Conservation (phyloP, 2,329 filamentous ascomycete genomes). For the Rhinocladiella mackenziei region DNA sequence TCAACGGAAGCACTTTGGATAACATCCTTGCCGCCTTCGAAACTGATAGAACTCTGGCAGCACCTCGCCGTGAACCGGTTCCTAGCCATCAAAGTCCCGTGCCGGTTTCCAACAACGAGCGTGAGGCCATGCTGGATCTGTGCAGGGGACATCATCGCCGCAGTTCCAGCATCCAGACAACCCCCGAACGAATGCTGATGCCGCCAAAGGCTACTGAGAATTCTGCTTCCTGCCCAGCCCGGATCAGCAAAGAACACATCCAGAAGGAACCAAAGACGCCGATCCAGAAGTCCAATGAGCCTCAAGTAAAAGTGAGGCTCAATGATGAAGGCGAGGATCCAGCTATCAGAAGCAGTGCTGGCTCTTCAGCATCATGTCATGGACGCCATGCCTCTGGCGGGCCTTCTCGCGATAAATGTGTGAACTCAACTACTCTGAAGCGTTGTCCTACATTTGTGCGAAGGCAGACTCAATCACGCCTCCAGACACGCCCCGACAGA, state of each 20-base stretch:
- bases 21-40: constrained; percentile 21
- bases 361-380: neutral
- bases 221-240: neutral
- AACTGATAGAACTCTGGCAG: neutral
- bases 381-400: neutral
- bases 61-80: neutral
- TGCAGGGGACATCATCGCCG: constrained; percentile 7
- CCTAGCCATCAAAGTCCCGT: constrained; percentile 1
- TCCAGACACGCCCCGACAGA: constrained; percentile 11
- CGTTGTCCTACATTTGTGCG: constrained; percentile 22
- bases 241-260: neutral
- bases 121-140: neutral
- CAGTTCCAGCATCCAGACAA: constrained; percentile 7
- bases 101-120: neutral
- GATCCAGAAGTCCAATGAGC: neutral
- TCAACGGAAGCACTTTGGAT: constrained; percentile 17
- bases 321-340: neutral
- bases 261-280: neutral
- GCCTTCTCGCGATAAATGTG: neutral
- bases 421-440: constrained; percentile 1
- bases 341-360: neutral
- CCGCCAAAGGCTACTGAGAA: neutral
- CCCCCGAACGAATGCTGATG: constrained; percentile 3
- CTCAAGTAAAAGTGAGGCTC: neutral
- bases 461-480: constrained; percentile 14